A percentile compares a stretch with the other conserved stretches of the same genome.
These are phyloP conservation scores for Xenoacremonium recifei DNA, from an alignment of 2,329 filamentous ascomycete species.

Conservation along the genomic window DNA sequence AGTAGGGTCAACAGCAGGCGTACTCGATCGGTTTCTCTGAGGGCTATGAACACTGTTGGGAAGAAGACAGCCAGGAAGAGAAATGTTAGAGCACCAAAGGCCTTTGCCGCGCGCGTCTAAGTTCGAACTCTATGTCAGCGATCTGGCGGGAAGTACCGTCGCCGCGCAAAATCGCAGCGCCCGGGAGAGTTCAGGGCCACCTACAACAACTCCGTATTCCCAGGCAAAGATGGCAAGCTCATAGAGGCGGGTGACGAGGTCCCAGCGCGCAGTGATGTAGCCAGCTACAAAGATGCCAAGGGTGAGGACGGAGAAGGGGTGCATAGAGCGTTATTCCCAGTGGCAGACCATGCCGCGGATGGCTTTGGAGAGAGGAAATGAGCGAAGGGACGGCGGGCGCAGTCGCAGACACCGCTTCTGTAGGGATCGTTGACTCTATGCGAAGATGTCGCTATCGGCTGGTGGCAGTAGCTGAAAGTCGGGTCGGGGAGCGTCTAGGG, in stretches of 20 bases:
- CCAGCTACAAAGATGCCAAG: conserved; percentile 98
- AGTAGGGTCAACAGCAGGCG: conserved; percentile 26
- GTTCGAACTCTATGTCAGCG: too few species aligned
- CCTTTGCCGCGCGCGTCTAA: conserved; percentile 81
- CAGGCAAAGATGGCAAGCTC: conserved; percentile 96
- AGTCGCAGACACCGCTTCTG: too few species aligned
- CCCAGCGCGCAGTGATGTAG: conserved; percentile 99
- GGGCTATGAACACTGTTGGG: conserved; percentile 79
- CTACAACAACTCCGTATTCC: conserved; percentile 95
- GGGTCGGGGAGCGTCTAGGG: too few species aligned
- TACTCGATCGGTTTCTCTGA: conserved; percentile 78
- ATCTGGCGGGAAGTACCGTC: not conserved
- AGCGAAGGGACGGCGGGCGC: too few species aligned
- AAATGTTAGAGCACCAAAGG: conserved; percentile 76
- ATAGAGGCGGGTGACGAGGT: conserved; percentile 94
- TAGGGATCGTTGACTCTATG: too few species aligned
- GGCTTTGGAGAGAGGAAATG: too few species aligned
- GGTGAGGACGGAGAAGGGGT: conserved; percentile 95
- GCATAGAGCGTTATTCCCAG: conserved; percentile 65
- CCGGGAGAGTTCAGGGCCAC: conserved; percentile 35
- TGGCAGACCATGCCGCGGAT: conserved; percentile 47
- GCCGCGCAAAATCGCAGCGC: too few species aligned
- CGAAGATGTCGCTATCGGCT: too few species aligned
- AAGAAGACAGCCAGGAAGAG: conserved; percentile 83
- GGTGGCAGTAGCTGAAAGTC: too few species aligned